Conservation (phyloP, 2,329 filamentous ascomycete species). For the Cordyceps fumosorosea region DNA sequence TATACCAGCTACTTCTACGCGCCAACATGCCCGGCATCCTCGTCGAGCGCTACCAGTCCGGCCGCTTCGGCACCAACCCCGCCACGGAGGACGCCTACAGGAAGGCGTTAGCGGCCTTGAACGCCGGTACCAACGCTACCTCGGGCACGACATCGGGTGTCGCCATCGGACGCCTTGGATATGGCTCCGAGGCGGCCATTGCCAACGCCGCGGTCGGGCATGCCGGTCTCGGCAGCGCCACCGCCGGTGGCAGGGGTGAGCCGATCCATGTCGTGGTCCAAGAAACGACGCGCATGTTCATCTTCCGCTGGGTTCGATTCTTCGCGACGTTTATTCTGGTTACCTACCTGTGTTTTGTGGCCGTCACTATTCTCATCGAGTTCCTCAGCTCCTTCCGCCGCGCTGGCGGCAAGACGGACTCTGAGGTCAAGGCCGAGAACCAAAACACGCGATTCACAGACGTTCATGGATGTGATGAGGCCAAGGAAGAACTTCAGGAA, state of each 20-base stretch:
- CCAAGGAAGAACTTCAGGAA: conserved; percentile 95
- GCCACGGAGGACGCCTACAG: conserved; percentile 73
- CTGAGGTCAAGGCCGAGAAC: conserved; percentile 85
- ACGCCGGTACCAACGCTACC: conserved; percentile 23
- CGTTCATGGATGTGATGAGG: conserved; percentile 95
- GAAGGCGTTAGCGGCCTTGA: conserved; percentile 53
- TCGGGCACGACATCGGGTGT: conserved; percentile 19
- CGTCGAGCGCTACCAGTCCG: conserved; percentile 81
- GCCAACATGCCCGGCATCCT: conserved; percentile 93
- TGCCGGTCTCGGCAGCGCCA: conserved; percentile 18
- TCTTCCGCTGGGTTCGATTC: conserved; percentile 93
- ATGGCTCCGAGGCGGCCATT: conserved; percentile 23
- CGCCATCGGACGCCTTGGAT: conserved; percentile 21
- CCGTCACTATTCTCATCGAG: conserved; percentile 79
- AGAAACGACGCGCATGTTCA: conserved; percentile 68
- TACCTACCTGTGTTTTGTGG: conserved; percentile 70
- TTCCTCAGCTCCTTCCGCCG: conserved; percentile 73
- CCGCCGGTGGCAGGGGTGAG: conserved; percentile 65
- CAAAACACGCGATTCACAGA: conserved; percentile 89
- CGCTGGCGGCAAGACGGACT: conserved; percentile 57
- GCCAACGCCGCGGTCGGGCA: conserved; percentile 21
- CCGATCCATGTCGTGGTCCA: conserved; percentile 96
- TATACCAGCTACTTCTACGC: conserved; percentile 84
- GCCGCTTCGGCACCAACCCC: conserved; percentile 74
- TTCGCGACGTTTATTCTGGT: conserved; percentile 70